Evolutionary conservation across 2,329 filamentous ascomycete genomes (phyloP).

Genomic region (Dactylellina haptotyla): DNA sequence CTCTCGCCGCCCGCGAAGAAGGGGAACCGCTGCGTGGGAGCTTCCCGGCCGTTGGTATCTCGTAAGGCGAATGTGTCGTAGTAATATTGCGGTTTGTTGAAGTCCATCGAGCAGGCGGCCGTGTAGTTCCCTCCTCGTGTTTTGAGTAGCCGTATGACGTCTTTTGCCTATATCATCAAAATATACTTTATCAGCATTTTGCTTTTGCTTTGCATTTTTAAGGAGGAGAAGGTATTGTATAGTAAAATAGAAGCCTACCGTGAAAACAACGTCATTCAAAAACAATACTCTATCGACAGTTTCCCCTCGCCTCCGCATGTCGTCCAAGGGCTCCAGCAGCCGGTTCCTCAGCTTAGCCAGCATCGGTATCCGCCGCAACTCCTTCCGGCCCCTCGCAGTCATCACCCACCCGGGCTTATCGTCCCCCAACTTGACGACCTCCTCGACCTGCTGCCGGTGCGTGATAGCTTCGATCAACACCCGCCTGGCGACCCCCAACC

Average conservation of each 20-base stretch:
- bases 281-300: constrained; percentile 71
- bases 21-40: constrained; percentile 69
- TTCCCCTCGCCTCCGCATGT: constrained; percentile 61
- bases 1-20: constrained; percentile 68
- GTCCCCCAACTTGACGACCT: constrained; percentile 55
- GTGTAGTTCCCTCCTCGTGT: constrained; percentile 71
- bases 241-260: constrained; percentile 62
- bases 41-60: constrained; percentile 66
- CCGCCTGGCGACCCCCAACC: constrained; percentile 66
- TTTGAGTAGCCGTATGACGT: constrained; percentile 68
- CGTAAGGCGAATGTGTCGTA: constrained; percentile 74
- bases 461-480: constrained; percentile 70
- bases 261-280: constrained; percentile 73
- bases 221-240: background rate
- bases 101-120: constrained; percentile 72
- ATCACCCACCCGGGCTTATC: constrained; percentile 70
- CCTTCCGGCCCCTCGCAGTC: constrained; percentile 67
- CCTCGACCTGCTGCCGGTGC: constrained; percentile 68
- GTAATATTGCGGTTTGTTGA: constrained; percentile 66
- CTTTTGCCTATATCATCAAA: constrained; percentile 68
- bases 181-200: too few species aligned
- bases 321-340: constrained; percentile 70
- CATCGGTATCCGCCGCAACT: constrained; percentile 75
- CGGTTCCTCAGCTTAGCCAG: constrained; percentile 72
- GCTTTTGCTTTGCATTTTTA: too few species aligned